Evolutionary conservation across 2,329 filamentous ascomycete species (phyloP).

Genomic region (Immersiporthe knoxdaviesiana): DNA sequence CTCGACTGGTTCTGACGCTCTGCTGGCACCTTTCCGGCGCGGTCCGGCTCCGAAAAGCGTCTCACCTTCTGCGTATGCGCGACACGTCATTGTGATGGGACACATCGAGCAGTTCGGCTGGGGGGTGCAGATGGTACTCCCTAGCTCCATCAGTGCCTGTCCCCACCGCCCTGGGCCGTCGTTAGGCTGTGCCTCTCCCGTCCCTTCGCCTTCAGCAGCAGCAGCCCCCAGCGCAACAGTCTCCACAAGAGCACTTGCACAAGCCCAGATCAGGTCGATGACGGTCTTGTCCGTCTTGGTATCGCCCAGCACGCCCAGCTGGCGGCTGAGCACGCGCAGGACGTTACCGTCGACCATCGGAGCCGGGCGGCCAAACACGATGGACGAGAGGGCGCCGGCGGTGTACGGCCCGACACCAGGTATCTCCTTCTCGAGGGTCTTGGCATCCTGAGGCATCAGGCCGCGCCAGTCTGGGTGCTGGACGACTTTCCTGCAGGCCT

Average conservation of each 20-base stretch:
- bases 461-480: constrained; percentile 47
- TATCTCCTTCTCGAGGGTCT: constrained; percentile 53
- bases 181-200: constrained; percentile 39
- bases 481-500: constrained; percentile 57
- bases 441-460: constrained; percentile 51
- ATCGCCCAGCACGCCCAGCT: constrained; percentile 60
- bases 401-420: constrained; percentile 66
- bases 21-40: neutral
- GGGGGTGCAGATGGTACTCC: constrained; percentile 64
- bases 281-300: constrained; percentile 58
- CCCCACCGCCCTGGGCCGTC: constrained; percentile 64
- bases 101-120: constrained; percentile 59
- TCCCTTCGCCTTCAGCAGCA: constrained; percentile 26
- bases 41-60: constrained; percentile 35
- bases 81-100: constrained; percentile 55
- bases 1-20: constrained; percentile 38
- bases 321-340: constrained; percentile 61
- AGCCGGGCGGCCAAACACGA: constrained; percentile 62
- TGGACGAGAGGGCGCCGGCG: constrained; percentile 64
- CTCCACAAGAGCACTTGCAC: constrained; percentile 59
- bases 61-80: constrained; percentile 53
- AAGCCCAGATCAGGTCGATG: constrained; percentile 60
- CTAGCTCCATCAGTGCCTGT: constrained; percentile 68
- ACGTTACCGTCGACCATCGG: constrained; percentile 69
- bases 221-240: constrained; percentile 48